These are phyloP conservation scores for Cenococcum geophilum DNA, from an alignment of 495 filamentous ascomycete genomes.

Conservation along the genomic window DNA sequence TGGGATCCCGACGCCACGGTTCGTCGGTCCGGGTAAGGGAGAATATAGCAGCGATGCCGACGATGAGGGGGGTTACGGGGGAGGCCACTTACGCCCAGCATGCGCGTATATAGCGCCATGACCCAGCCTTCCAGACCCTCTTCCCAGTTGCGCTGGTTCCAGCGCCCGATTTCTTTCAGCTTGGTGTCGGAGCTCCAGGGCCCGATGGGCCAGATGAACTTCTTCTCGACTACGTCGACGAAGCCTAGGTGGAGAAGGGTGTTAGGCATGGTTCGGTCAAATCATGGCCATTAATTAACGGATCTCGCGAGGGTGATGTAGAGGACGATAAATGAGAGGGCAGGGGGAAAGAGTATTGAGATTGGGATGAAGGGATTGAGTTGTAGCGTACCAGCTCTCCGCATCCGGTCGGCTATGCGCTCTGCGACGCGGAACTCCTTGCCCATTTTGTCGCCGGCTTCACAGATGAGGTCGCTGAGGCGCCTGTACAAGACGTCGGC, in stretches of 20 bases:
- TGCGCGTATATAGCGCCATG: conserved; percentile 21
- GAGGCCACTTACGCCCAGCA: conserved; percentile 17
- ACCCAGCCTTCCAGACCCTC: conserved; percentile 28
- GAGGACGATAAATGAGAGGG: background rate
- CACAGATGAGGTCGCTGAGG: conserved; percentile 8
- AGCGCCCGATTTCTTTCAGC: conserved; percentile 27
- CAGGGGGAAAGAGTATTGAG: background rate
- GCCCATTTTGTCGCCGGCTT: conserved; percentile 17
- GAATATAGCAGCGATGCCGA: background rate
- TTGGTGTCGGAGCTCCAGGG: conserved; percentile 24
- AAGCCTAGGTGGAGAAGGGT: conserved; percentile 17
- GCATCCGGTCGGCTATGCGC: conserved; percentile 14
- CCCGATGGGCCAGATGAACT: conserved; percentile 26
- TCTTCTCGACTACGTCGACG: conserved; percentile 21
- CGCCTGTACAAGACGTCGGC: conserved; percentile 18
- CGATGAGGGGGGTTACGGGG: background rate
- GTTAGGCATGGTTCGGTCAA: too few species aligned
- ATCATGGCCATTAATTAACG: too few species aligned
- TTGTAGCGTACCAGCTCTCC: conserved; percentile 6
- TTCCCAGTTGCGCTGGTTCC: conserved; percentile 24
- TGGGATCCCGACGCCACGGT: background rate
- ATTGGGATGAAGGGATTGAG: background rate
- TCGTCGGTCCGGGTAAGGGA: background rate
- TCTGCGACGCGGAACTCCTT: conserved; percentile 21
- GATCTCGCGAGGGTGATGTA: too few species aligned